These are phyloP conservation scores for Pleoardoris graminearum DNA, from an alignment of 2,329 filamentous ascomycete species.

Conservation along the genomic window DNA sequence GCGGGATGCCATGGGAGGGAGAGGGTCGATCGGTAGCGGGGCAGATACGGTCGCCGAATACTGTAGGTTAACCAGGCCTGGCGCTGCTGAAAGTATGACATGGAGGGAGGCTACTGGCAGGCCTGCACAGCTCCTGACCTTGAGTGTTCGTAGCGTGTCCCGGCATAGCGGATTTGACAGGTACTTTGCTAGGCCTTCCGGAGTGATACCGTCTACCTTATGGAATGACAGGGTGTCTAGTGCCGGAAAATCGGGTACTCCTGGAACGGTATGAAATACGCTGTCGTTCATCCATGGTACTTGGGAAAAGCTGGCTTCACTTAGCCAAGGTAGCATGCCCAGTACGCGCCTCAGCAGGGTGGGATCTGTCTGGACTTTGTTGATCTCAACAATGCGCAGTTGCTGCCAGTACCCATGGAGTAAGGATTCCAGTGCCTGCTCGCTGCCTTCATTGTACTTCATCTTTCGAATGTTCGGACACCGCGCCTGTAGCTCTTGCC, in stretches of 20 bases:
- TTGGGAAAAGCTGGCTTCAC: slow-evolving; percentile 73
- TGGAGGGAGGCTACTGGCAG: slow-evolving; percentile 66
- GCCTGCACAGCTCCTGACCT: slow-evolving; percentile 68
- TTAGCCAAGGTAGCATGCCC: slow-evolving; percentile 66
- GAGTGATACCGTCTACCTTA: slow-evolving; percentile 71
- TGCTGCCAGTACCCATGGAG: slow-evolving; percentile 68
- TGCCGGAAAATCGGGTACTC: slow-evolving; percentile 72
- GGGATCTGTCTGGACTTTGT: slow-evolving; percentile 70
- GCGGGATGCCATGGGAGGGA: slow-evolving; percentile 68
- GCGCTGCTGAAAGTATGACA: slow-evolving; percentile 61
- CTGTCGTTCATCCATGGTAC: slow-evolving; percentile 74
- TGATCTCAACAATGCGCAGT: slow-evolving; percentile 74
- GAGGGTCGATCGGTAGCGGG: slow-evolving; percentile 59
- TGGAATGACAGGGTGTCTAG: slow-evolving; percentile 74
- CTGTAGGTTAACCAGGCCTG: slow-evolving; percentile 61
- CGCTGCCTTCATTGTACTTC: slow-evolving; percentile 78
- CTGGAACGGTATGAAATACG: slow-evolving; percentile 68
- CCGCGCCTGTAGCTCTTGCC: slow-evolving; percentile 80
- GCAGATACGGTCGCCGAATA: slow-evolving; percentile 60
- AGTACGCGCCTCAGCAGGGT: slow-evolving; percentile 71
- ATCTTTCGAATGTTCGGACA: slow-evolving; percentile 88
- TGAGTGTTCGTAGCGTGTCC: slow-evolving; percentile 66
- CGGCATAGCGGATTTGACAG: slow-evolving; percentile 62
- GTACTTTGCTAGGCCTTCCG: slow-evolving; percentile 69
- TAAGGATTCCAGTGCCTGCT: slow-evolving; percentile 74